Percentiles rank a stretch among this genome's conserved stretches.
Evolutionary conservation across 495 filamentous ascomycete genomes (phyloP).

Genomic region (Xylaria acuta): DNA sequence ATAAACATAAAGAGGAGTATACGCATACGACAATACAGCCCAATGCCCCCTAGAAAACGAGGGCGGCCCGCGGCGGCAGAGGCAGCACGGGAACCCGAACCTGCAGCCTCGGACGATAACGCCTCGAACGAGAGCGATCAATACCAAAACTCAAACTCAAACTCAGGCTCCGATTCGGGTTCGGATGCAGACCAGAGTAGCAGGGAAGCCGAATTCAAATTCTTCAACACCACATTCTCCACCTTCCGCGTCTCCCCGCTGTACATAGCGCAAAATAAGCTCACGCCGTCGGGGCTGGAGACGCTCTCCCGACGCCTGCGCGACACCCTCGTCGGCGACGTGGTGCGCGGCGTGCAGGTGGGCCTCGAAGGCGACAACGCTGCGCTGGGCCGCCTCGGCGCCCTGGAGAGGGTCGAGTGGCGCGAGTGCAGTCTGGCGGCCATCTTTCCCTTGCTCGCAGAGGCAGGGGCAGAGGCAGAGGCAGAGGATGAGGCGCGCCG

Average conservation of each 20-base stretch:
- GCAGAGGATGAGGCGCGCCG: slow-evolving; percentile 11
- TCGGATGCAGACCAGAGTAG: background rate
- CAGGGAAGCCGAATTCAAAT: slow-evolving; percentile 35
- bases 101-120: background rate
- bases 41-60: slow-evolving; percentile 37
- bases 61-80: slow-evolving; percentile 3
- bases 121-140: slow-evolving; percentile 5
- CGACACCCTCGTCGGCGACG: slow-evolving; percentile 54
- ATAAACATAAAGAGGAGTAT: background rate
- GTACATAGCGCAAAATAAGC: slow-evolving; percentile 40
- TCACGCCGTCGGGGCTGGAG: slow-evolving; percentile 39
- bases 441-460: slow-evolving; percentile 32
- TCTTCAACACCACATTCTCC: slow-evolving; percentile 58
- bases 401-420: slow-evolving; percentile 46
- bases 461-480: background rate
- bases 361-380: slow-evolving; percentile 38
- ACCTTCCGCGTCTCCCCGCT: slow-evolving; percentile 54
- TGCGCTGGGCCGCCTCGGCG: slow-evolving; percentile 45
- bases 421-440: slow-evolving; percentile 35
- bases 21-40: background rate
- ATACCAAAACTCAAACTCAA: background rate
- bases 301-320: slow-evolving; percentile 47
- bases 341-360: slow-evolving; percentile 56
- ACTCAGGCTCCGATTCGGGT: background rate
- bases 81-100: background rate